Conservation (phyloP, 176 grass and related monocot species). For the Poa annua region DNA sequence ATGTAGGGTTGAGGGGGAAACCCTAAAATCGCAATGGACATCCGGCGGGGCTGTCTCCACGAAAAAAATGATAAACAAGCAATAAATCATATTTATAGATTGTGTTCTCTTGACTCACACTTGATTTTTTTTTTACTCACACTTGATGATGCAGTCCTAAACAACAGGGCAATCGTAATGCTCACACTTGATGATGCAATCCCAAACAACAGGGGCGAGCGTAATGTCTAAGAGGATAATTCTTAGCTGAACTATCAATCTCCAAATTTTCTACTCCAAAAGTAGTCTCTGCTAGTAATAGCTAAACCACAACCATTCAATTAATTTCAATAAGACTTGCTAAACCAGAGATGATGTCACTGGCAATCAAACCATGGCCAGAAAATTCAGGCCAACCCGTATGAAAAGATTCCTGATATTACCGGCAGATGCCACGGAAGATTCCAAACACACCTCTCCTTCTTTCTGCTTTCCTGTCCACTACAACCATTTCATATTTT, state of each 20-base stretch:
- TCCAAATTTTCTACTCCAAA: background rate
- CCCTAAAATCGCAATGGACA: too few species aligned
- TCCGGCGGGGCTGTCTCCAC: too few species aligned
- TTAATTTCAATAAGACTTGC: background rate
- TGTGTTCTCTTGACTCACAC: background rate
- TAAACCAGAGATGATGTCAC: constrained; percentile 38
- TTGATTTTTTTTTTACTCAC: background rate
- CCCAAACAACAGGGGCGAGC: background rate
- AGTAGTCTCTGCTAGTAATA: background rate
- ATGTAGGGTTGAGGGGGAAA: too few species aligned
- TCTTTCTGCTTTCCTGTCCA: constrained; percentile 32
- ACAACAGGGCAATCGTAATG: background rate
- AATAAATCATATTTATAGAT: too few species aligned
- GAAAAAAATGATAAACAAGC: too few species aligned
- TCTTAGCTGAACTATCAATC: background rate
- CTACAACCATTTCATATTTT: constrained; percentile 10
- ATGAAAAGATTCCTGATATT: constrained; percentile 27
- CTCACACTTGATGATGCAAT: constrained; percentile 29
- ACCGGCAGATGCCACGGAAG: constrained; percentile 38
- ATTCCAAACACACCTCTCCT: constrained; percentile 41
- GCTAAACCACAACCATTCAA: too few species aligned
- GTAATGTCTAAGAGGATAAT: background rate
- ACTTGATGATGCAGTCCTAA: constrained; percentile 2
- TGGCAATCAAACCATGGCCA: constrained; percentile 38
- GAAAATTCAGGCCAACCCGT: constrained; percentile 20